phyloP scores from a whole-genome alignment of 1,139 yeast species.

The Kurtzmaniella quercitrusa region DNA sequence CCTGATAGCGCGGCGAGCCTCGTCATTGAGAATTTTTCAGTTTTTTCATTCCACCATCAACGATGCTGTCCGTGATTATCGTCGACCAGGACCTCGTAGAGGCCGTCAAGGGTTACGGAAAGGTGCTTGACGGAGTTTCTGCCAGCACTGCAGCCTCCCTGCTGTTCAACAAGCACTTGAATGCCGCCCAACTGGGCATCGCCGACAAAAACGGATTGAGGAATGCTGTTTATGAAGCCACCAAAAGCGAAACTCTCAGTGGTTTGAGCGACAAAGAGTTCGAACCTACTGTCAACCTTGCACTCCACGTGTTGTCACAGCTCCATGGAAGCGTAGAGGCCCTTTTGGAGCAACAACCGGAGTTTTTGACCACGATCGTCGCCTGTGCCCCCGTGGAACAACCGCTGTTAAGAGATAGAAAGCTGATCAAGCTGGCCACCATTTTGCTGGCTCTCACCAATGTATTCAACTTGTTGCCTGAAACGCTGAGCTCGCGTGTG shows the following conservation, averaged over 20 bases:
- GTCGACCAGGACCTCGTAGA: slow-evolving; percentile 43
- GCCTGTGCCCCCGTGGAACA: slow-evolving; percentile 34
- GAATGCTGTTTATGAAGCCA: slow-evolving; percentile 21
- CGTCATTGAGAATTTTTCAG: neutral
- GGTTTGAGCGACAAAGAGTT: slow-evolving; percentile 42
- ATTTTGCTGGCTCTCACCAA: slow-evolving; percentile 41
- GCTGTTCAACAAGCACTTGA: slow-evolving; percentile 14
- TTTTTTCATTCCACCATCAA: neutral
- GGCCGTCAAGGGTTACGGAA: slow-evolving; percentile 39
- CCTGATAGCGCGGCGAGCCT: neutral
- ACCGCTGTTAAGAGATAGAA: slow-evolving; percentile 45
- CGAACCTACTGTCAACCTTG: slow-evolving; percentile 43
- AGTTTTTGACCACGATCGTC: slow-evolving; percentile 27
- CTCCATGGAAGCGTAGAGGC: slow-evolving; percentile 23
- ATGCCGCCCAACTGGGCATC: slow-evolving; percentile 19
- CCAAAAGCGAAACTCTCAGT: slow-evolving; percentile 23
- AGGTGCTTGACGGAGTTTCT: slow-evolving; percentile 33
- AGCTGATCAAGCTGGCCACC: slow-evolving; percentile 40
- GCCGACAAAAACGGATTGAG: slow-evolving; percentile 27
- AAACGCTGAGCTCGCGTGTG: slow-evolving; percentile 28
- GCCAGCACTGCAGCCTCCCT: slow-evolving; percentile 22
- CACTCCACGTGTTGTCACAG: slow-evolving; percentile 32
- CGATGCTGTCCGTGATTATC: slow-evolving; percentile 44
- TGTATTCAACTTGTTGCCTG: slow-evolving; percentile 42
- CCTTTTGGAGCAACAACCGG: slow-evolving; percentile 25